Evolutionary conservation across 129 eudicot species (phyloP).

Genomic region (Cynara cardunculus): DNA sequence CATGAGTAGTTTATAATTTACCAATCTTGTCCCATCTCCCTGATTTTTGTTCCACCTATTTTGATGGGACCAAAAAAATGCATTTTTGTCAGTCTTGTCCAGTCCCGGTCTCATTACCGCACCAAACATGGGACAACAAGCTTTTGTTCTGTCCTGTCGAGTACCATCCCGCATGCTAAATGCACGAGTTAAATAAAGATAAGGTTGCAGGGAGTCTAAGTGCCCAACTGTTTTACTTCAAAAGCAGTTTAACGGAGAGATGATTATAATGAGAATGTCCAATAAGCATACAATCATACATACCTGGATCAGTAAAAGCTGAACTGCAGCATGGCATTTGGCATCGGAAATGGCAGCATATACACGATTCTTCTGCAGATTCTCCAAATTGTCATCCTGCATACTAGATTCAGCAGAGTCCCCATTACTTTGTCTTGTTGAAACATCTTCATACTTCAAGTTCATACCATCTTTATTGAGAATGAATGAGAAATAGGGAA

Average conservation of each 20-base stretch:
- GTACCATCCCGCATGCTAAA: background rate
- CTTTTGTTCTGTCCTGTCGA: background rate
- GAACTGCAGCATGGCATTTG: slow-evolving; percentile 87
- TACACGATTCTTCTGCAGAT: slow-evolving; percentile 39
- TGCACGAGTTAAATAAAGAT: background rate
- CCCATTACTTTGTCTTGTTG: slow-evolving; percentile 29
- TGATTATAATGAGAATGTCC: background rate
- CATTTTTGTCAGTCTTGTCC: background rate
- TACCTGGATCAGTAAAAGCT: slow-evolving; percentile 91
- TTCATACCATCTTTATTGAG: slow-evolving; percentile 34
- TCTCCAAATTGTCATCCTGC: slow-evolving; percentile 42
- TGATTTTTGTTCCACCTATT: background rate
- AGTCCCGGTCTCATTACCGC: background rate
- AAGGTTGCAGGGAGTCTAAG: background rate
- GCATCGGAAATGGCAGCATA: slow-evolving; percentile 72
- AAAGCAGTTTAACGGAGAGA: background rate
- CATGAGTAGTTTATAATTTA: background rate
- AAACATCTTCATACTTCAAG: slow-evolving; percentile 45
- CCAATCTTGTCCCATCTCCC: background rate
- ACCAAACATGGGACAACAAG: background rate
- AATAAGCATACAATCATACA: background rate
- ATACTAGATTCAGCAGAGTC: slow-evolving; percentile 36
- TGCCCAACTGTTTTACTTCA: background rate
- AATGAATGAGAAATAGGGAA: slow-evolving; percentile 67
- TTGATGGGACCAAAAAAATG: background rate